Base-by-base conservation (phyloP, 345 rosid genomes). In the Laguncularia racemosa region DNA sequence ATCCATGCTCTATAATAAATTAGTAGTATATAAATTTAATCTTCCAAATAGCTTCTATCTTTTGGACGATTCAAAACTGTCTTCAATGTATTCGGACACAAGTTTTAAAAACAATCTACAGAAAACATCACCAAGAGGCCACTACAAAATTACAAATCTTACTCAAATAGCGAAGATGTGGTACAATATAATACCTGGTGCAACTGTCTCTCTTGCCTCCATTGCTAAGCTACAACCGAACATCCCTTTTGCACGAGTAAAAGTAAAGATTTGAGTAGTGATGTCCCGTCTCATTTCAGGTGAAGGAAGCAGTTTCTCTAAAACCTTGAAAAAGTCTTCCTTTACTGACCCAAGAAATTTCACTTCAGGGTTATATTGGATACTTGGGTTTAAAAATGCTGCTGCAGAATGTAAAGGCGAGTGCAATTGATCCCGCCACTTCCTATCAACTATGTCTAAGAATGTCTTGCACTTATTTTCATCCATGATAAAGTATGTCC, bases 401-500 rank as follows among this genome's bases (percentile, higher is more conserved):
- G 86, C 95, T 58, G 92, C 92, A 16, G 97, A 74, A 75, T 90
- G 95, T 49, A 90, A 74, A 75, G 92, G 88, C 0, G 92, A 84
- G 72, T 82, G 88, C 43, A 86, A 82, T 63, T 90, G 90, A 48
- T 83, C 95, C 72, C 84, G 52, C 92, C 92, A 90, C 67, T 78
- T 78, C 50, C 92, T 65, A 65, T 89, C 92, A 38, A 89, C 89
- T 23, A 86, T 86, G 56, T 86, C 90, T 56, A 79, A 74, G 55
- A 89, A 81, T 4, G 77, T 80, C 81, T 81, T 84, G 64, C 91
- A 85, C 83, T 89, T 89, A 33, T 71, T 75, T 72, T 89, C 95
- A 48, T 86, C 95, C 97, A 89, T 82, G 59, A 89, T 89, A 59
- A 82, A 86, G 74, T 86, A 89, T 18, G 97, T 89, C 70, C 84